A percentile compares a stretch with the other conserved stretches of the same genome.
These are phyloP conservation scores for Pythium phragmiticola DNA, from an alignment of 352 stramenopile species.

Conservation along the genomic window DNA sequence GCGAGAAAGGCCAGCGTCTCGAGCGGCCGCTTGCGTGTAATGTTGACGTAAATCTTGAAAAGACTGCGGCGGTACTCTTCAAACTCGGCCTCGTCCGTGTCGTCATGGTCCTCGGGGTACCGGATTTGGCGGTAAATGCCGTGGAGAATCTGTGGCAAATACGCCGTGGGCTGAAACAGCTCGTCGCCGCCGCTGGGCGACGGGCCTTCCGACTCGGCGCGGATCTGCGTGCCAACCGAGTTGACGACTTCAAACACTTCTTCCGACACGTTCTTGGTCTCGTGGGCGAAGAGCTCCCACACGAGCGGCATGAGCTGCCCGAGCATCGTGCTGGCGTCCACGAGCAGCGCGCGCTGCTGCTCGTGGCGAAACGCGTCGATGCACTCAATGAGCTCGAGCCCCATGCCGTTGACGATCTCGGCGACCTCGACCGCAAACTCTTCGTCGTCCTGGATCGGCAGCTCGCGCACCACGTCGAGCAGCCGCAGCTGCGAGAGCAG, in stretches of 20 bases:
- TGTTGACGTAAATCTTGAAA: conserved; percentile 89
- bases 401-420: conserved; percentile 81
- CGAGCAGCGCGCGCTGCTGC: conserved; percentile 42
- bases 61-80: conserved; percentile 81
- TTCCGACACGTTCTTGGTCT: conserved; percentile 81
- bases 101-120: conserved; percentile 69
- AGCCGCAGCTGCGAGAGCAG: conserved; percentile 72
- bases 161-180: conserved; percentile 72
- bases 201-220: conserved; percentile 37
- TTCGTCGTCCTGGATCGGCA: conserved; percentile 75
- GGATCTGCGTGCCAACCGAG: conserved; percentile 66
- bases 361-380: conserved; percentile 78
- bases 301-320: conserved; percentile 76
- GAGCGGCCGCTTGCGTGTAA: conserved; percentile 66
- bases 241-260: conserved; percentile 89
- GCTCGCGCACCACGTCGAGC: conserved; percentile 47
- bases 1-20: conserved; percentile 68
- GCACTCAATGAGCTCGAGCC: conserved; percentile 75
- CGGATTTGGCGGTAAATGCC: conserved; percentile 83
- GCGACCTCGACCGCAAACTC: conserved; percentile 82
- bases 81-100: conserved; percentile 81
- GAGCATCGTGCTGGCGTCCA: conserved; percentile 56
- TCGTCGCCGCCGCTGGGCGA: conserved; percentile 32
- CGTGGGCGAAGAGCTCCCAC: conserved; percentile 78
- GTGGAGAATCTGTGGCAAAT: conserved; percentile 77